Percentiles rank a stretch among this genome's conserved stretches.
These are phyloP conservation scores for Orychophragmus violaceus DNA, from an alignment of 345 rosid genomes.

Conservation along the genomic window DNA sequence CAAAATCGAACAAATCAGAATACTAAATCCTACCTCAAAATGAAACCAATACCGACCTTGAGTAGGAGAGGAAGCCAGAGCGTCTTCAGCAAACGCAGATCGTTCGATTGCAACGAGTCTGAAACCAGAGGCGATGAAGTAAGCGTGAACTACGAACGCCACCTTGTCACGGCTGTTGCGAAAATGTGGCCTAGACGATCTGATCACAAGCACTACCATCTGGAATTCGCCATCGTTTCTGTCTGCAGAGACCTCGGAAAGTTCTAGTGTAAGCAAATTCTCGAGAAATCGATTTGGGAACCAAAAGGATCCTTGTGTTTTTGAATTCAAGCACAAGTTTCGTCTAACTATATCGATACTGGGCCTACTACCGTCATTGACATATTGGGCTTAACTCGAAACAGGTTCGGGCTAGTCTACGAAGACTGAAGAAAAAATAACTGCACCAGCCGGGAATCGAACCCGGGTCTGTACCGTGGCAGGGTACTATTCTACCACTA, in stretches of 20 bases:
- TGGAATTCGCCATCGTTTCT: constrained; percentile 46
- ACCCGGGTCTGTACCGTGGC: constrained; percentile 67
- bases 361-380: neutral
- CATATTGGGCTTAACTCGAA: neutral
- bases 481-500: constrained; percentile 74
- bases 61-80: constrained; percentile 52
- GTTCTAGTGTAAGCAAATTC: neutral
- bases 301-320: neutral
- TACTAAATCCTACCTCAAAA: neutral
- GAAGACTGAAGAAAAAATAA: neutral
- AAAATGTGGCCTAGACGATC: constrained; percentile 58
- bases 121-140: constrained; percentile 62
- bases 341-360: neutral
- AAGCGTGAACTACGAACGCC: constrained; percentile 72
- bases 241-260: too few species aligned
- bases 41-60: constrained; percentile 33
- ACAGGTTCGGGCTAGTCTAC: neutral
- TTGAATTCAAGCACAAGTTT: neutral
- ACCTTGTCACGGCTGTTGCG: constrained; percentile 58
- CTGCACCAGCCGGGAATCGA: constrained; percentile 73
- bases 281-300: too few species aligned
- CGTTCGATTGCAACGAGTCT: constrained; percentile 61
- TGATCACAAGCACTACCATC: constrained; percentile 63
- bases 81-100: constrained; percentile 53
- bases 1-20: neutral